Conservation (phyloP, 495 filamentous ascomycete species). For the Aspergillus cristatus region DNA sequence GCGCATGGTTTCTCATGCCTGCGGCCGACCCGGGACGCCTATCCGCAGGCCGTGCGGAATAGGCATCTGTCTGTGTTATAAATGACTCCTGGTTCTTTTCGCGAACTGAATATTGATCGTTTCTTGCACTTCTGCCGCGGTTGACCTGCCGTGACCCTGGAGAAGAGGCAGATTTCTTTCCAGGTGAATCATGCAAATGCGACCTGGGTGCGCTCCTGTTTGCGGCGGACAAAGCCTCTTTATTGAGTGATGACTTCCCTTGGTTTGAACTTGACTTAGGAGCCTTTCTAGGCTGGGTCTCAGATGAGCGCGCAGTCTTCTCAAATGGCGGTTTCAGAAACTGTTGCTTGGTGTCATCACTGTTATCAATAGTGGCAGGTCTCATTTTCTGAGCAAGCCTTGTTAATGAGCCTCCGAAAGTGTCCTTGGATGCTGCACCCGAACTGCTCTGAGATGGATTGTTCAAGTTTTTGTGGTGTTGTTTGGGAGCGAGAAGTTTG, state of each 20-base stretch:
- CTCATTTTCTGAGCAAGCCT: conserved; percentile 31
- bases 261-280: conserved; percentile 6
- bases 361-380: conserved; percentile 16
- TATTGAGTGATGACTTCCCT: conserved; percentile 4
- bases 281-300: conserved; percentile 3
- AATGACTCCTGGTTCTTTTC: conserved; percentile 48
- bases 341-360: conserved; percentile 15
- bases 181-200: conserved; percentile 21
- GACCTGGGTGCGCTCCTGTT: conserved; percentile 34
- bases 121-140: conserved; percentile 18
- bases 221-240: conserved; percentile 13
- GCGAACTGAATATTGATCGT: conserved; percentile 42
- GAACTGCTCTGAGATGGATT: conserved; percentile 4
- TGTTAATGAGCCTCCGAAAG: conserved; percentile 20
- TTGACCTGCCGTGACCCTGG: conserved; percentile 11
- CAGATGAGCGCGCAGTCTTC: neutral
- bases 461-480: neutral
- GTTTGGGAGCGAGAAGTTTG: neutral
- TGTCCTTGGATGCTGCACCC: conserved; percentile 9
- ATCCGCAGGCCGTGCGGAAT: conserved; percentile 41
- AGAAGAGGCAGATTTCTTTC: conserved; percentile 14
- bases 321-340: conserved; percentile 11
- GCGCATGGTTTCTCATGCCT: conserved; percentile 34
- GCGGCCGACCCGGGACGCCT: conserved; percentile 42
- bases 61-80: conserved; percentile 51